Conservation (phyloP, 805 yeast genomes). For the Yamadazyma sp. region DNA sequence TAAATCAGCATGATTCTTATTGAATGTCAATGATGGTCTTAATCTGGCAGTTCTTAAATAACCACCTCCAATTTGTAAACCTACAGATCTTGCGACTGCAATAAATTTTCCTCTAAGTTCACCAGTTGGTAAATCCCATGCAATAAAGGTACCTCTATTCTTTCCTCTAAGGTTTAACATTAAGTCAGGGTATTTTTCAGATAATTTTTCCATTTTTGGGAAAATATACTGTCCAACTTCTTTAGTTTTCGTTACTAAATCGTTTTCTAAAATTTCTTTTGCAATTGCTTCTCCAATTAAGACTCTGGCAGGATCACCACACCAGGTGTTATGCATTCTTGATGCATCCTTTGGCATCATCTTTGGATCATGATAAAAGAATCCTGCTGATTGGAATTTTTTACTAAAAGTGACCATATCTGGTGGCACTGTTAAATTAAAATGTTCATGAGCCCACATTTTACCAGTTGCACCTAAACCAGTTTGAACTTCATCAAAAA, state of each 20-base stretch:
- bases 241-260: constrained; percentile 51
- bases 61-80: constrained; percentile 82
- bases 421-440: constrained; percentile 68
- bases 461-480: constrained; percentile 78
- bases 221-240: constrained; percentile 66
- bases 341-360: constrained; percentile 69
- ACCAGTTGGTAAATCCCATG: constrained; percentile 51
- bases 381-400: constrained; percentile 86
- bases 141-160: constrained; percentile 58
- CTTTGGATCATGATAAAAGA: constrained; percentile 68
- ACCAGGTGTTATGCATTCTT: constrained; percentile 91
- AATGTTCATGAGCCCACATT: constrained; percentile 58
- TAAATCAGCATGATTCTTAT: constrained; percentile 65
- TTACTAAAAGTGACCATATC: constrained; percentile 72
- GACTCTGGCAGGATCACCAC: constrained; percentile 82
- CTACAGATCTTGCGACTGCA: constrained; percentile 55
- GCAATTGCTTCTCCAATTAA: constrained; percentile 70
- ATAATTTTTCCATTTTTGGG: constrained; percentile 48
- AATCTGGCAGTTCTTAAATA: constrained; percentile 72
- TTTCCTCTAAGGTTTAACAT: constrained; percentile 55
- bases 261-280: constrained; percentile 56
- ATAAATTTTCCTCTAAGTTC: constrained; percentile 54
- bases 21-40: constrained; percentile 57
- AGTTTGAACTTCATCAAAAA: constrained; percentile 84
- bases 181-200: constrained; percentile 57